Evolutionary conservation across 495 filamentous ascomycete genomes (phyloP).

Genomic region (Parmelia sp.): DNA sequence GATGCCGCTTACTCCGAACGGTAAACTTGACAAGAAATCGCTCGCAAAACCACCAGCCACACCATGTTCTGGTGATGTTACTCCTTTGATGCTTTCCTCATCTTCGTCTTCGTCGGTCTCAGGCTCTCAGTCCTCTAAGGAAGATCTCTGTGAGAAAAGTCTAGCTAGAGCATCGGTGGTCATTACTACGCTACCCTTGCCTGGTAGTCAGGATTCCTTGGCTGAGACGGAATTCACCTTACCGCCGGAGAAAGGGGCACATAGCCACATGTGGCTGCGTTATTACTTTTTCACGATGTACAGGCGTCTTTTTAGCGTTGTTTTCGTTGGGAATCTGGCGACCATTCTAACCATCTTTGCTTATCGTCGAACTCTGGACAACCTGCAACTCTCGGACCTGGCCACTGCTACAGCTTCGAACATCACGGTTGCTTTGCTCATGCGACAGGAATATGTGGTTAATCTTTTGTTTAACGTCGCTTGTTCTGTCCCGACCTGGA

Average conservation of each 20-base stretch:
- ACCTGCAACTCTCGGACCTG: conserved; percentile 28
- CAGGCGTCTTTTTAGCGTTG: conserved; percentile 30
- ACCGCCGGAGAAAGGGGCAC: conserved; percentile 14
- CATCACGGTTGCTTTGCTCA: conserved; percentile 37
- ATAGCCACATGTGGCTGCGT: conserved; percentile 11
- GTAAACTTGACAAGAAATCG: conserved; percentile 1
- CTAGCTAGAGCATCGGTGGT: neutral
- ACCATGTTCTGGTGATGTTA: neutral
- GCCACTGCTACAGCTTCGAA: conserved; percentile 40
- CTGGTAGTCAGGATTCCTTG: conserved; percentile 11
- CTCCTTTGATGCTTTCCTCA: neutral
- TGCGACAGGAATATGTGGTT: conserved; percentile 50
- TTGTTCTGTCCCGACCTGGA: conserved; percentile 40
- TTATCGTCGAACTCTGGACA: conserved; percentile 15
- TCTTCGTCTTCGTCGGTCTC: neutral
- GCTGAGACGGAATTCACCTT: conserved; percentile 9
- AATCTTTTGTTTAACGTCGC: conserved; percentile 53
- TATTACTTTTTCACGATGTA: conserved; percentile 17
- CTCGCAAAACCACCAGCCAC: neutral
- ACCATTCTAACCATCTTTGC: conserved; percentile 15
- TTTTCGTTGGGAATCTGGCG: conserved; percentile 25
- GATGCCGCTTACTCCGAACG: neutral
- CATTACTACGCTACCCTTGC: neutral
- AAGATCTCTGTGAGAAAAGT: neutral
- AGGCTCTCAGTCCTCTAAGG: neutral